Evolutionary conservation across 2,329 filamentous ascomycete species (phyloP).

Genomic region (Escovopsis weberi): DNA sequence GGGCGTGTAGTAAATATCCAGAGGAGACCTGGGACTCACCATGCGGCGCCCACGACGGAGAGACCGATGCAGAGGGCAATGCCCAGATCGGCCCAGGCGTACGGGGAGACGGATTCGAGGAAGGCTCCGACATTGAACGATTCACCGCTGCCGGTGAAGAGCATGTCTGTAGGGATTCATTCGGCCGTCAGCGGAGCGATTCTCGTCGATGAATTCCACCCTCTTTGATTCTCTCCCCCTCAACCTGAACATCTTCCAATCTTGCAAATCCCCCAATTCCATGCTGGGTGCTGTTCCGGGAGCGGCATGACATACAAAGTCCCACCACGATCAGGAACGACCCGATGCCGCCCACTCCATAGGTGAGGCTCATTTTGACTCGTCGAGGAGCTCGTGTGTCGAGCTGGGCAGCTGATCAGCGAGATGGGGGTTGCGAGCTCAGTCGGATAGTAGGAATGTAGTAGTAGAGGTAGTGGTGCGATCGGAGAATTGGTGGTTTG

Average conservation of each 20-base stretch:
- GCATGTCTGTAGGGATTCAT: slow-evolving; percentile 57
- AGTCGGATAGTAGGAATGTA: neutral
- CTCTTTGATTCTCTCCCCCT: neutral
- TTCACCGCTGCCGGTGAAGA: slow-evolving; percentile 94
- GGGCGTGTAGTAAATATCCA: too few species aligned
- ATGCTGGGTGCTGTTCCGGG: too few species aligned
- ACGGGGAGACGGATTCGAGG: slow-evolving; percentile 85
- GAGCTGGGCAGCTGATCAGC: slow-evolving; percentile 11
- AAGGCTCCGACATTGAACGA: slow-evolving; percentile 94
- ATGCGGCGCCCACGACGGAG: slow-evolving; percentile 93
- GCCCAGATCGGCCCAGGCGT: slow-evolving; percentile 81
- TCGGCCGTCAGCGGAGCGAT: slow-evolving; percentile 6
- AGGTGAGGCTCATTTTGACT: slow-evolving; percentile 53
- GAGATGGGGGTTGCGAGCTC: slow-evolving; percentile 7
- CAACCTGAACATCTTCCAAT: neutral
- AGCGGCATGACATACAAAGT: slow-evolving; percentile 47
- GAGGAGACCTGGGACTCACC: slow-evolving; percentile 44
- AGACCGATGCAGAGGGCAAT: slow-evolving; percentile 91
- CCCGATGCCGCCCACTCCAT: slow-evolving; percentile 54
- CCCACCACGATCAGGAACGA: slow-evolving; percentile 59
- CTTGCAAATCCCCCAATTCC: too few species aligned
- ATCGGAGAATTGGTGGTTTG: slow-evolving; percentile 8
- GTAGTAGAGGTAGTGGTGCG: neutral
- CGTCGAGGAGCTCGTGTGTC: too few species aligned
- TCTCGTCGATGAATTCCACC: neutral